Base-by-base conservation (phyloP, 2,329 filamentous ascomycete genomes). In the Trichoderma citrinoviride region DNA sequence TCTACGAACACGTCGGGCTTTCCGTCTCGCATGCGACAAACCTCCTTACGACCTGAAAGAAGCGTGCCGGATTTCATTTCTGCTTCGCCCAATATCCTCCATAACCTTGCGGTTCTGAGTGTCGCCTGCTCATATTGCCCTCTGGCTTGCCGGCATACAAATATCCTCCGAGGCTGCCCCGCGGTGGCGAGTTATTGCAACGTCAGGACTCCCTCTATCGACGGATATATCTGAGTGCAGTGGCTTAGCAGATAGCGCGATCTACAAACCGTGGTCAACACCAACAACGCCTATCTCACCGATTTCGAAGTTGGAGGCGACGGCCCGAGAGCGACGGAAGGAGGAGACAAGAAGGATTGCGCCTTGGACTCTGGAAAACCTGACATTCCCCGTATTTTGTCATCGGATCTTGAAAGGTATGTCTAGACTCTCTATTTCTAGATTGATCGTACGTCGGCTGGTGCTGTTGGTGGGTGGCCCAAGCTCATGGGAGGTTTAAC, bases 391-490 rank as follows among this genome's bases (percentile, higher is more conserved):
- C 21, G 8, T 15, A 17, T 40, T 19, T 17, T 10, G 25, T 4
- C 19, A 25, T 19, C 21, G 10, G 15, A 60, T 50, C 21, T 21
- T 23, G 17, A 41, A 60, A 49, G 47, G 58, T 61, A 61, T 15
- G 58, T 61, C 17, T 25, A n/a, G 29, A 44, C 8, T 14, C 7
- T 60, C 37, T 29, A 41, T 41, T 25, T 61, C n/a, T 33, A 19
- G n/a, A 47, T 29, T 41, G 46, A 43, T 52, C 41, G 33, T 23
- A 61, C 25, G 23, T 37, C 41, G 47, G 37, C 47, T 29, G 47
- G 58, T 43, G 40, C 23, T 61, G 47, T 61, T 43, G 58, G 47
- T 33, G 58, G 47, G 58, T 61, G 58, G 58, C 58, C 58, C 58
- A 61, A 61, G 58, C 58, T 61, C 37, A 43, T 33, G 47, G 58